Percentiles rank a stretch among this genome's conserved stretches.
Evolutionary conservation across 2,329 filamentous ascomycete genomes (phyloP).

Genomic region (Leptographium flavum): DNA sequence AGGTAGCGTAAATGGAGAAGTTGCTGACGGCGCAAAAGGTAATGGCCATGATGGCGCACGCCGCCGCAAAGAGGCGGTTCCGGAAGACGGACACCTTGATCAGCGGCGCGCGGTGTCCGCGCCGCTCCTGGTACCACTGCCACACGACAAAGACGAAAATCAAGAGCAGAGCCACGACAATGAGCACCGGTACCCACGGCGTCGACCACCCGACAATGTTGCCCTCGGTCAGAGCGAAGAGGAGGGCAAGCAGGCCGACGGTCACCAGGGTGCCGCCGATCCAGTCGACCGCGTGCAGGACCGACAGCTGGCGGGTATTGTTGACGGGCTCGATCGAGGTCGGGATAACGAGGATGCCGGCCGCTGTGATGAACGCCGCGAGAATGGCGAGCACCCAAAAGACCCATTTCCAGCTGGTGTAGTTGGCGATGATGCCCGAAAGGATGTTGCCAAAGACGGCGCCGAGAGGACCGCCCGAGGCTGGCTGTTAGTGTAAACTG

Average conservation of each 20-base stretch:
- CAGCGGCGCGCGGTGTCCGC: constrained; percentile 29
- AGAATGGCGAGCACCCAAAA: constrained; percentile 50
- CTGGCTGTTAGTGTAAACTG: constrained; percentile 16
- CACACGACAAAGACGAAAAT: constrained; percentile 42
- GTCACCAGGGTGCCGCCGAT: constrained; percentile 49
- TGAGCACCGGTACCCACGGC: constrained; percentile 43
- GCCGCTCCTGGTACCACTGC: constrained; percentile 44
- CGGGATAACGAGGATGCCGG: constrained; percentile 47
- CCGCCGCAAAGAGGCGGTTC: constrained; percentile 43
- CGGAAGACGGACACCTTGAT: constrained; percentile 50
- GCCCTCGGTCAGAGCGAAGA: constrained; percentile 55
- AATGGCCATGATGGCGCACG: constrained; percentile 48
- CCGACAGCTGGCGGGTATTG: neutral
- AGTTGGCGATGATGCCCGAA: constrained; percentile 48
- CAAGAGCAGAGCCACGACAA: constrained; percentile 42
- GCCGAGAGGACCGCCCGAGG: constrained; percentile 48
- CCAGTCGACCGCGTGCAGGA: constrained; percentile 38
- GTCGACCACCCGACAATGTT: constrained; percentile 53
- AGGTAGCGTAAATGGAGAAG: constrained; percentile 51
- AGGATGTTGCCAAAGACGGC: constrained; percentile 50
- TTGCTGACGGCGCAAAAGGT: constrained; percentile 56
- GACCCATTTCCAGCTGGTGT: constrained; percentile 49
- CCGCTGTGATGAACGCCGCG: constrained; percentile 38
- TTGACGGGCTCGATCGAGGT: neutral
- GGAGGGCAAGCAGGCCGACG: constrained; percentile 41